Conservation (phyloP, 2,329 filamentous ascomycete species). For the Epichloe bromicola region DNA sequence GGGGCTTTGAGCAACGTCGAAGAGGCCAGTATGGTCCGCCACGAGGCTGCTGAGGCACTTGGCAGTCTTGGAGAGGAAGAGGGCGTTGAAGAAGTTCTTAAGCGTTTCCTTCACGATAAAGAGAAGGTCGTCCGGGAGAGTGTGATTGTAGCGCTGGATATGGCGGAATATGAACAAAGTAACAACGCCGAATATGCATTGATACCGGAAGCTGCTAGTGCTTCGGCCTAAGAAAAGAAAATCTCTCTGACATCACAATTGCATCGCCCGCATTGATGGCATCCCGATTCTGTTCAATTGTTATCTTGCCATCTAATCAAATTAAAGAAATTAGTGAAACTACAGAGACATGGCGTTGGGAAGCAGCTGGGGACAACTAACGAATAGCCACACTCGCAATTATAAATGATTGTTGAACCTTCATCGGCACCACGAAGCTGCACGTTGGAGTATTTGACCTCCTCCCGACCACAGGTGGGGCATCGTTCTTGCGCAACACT, state of each 20-base stretch:
- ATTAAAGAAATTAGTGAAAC: not conserved
- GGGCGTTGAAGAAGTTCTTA: slow-evolving; percentile 78
- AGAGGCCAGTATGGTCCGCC: slow-evolving; percentile 91
- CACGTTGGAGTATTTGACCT: slow-evolving; percentile 74
- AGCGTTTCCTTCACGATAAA: slow-evolving; percentile 73
- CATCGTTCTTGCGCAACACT: slow-evolving; percentile 57
- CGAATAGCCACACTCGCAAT: slow-evolving; percentile 77
- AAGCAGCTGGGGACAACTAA: slow-evolving; percentile 28
- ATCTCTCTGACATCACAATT: not conserved
- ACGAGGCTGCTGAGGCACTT: slow-evolving; percentile 92
- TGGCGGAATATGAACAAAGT: slow-evolving; percentile 92
- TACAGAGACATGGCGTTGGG: slow-evolving; percentile 3
- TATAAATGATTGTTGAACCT: slow-evolving; percentile 85
- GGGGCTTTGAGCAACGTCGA: slow-evolving; percentile 62
- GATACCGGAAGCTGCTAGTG: slow-evolving; percentile 51
- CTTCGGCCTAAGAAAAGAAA: slow-evolving; percentile 22
- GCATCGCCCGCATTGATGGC: slow-evolving; percentile 2
- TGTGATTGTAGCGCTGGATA: slow-evolving; percentile 88
- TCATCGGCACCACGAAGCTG: slow-evolving; percentile 90
- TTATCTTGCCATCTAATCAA: slow-evolving; percentile 39
- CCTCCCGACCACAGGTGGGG: slow-evolving; percentile 64
- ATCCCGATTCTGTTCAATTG: slow-evolving; percentile 33
- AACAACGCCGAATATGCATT: slow-evolving; percentile 85
- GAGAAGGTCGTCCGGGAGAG: slow-evolving; percentile 92
- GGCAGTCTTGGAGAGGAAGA: slow-evolving; percentile 89